These are phyloP conservation scores for Wickerhamiella infanticola DNA, from an alignment of 1,139 yeast species.

Conservation along the genomic window DNA sequence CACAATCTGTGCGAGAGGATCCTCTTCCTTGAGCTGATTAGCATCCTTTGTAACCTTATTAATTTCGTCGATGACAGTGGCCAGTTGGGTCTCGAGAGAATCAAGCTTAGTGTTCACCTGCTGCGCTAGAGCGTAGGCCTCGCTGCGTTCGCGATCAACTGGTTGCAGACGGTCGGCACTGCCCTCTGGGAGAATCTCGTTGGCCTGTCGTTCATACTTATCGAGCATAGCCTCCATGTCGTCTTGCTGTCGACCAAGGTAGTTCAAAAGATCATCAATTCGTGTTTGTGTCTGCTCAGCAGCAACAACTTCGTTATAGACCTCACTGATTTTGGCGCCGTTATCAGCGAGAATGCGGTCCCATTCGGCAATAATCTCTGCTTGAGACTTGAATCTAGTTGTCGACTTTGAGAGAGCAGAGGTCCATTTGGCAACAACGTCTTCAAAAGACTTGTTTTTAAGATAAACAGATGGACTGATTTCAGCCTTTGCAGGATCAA, in stretches of 20 bases:
- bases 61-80: conserved; percentile 68
- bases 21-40: conserved; percentile 40
- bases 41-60: conserved; percentile 75
- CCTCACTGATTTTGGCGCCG: conserved; percentile 67
- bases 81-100: conserved; percentile 55
- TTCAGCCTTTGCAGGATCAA: conserved; percentile 9
- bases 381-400: conserved; percentile 59
- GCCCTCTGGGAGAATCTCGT: conserved; percentile 20
- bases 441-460: conserved; percentile 85
- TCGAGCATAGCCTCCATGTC: conserved; percentile 73
- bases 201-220: conserved; percentile 71
- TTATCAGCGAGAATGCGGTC: conserved; percentile 71
- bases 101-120: conserved; percentile 70
- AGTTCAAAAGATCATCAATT: conserved; percentile 73
- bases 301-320: conserved; percentile 61
- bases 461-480: conserved; percentile 48
- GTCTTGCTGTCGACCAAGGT: conserved; percentile 83
- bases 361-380: conserved; percentile 66
- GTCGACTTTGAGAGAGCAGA: conserved; percentile 63
- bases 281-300: conserved; percentile 78
- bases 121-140: conserved; percentile 82
- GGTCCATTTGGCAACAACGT: conserved; percentile 86
- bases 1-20: conserved; percentile 45
- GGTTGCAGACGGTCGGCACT: conserved; percentile 28
- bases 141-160: conserved; percentile 73